These are phyloP conservation scores for Paragyromitra xinjiangensis DNA, from an alignment of 495 filamentous ascomycete genomes.

Conservation along the genomic window DNA sequence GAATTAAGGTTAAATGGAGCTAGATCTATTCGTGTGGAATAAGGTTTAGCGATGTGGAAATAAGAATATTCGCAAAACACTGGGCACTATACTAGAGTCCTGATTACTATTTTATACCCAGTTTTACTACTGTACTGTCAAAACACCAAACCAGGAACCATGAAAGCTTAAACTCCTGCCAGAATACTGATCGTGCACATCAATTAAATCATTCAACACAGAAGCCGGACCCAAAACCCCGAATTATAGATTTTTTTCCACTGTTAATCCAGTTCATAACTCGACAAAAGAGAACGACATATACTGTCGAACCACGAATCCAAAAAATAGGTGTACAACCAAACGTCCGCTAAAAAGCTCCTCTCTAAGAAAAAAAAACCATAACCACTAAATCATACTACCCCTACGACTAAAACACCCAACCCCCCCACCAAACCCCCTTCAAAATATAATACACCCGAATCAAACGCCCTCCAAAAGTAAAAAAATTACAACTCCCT, in stretches of 20 bases:
- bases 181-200: no score
- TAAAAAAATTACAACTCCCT: not conserved
- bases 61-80: no score
- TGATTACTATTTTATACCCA: no score
- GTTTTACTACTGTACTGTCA: no score
- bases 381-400: constrained; percentile 10
- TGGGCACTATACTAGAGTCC: no score
- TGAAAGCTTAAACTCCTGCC: no score
- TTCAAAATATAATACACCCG: not conserved
- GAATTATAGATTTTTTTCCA: not conserved
- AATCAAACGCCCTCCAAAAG: not conserved
- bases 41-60: no score
- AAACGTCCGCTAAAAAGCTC: not conserved
- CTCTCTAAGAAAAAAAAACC: not conserved
- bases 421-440: not conserved
- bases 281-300: not conserved
- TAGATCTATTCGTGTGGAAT: no score
- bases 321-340: not conserved
- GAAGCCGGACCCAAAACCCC: no score
- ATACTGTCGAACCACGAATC: not conserved
- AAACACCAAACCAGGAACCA: no score
- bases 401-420: not conserved
- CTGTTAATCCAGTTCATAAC: not conserved
- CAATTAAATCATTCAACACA: no score
- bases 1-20: no score